Percentiles rank a stretch among this genome's conserved stretches.
phyloP scores from a whole-genome alignment of 2,329 filamentous ascomycete genomes.

The Fusarium caatingaense region DNA sequence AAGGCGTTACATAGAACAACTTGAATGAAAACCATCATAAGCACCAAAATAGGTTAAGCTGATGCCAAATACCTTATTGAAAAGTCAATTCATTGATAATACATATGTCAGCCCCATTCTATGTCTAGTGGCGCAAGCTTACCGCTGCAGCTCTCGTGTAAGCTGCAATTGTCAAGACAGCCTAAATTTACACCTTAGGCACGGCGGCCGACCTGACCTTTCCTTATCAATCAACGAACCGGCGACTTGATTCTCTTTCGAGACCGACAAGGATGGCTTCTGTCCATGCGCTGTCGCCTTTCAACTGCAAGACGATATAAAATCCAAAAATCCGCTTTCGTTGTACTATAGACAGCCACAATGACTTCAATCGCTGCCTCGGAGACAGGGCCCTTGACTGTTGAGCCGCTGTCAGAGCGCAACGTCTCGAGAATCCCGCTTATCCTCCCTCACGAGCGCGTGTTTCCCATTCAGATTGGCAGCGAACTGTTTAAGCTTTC shows the following conservation, averaged over 20 bases:
- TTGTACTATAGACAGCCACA: neutral
- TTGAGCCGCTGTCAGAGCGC: conserved; percentile 47
- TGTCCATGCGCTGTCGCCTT: conserved; percentile 19
- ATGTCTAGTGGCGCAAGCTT: conserved; percentile 36
- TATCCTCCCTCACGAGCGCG: conserved; percentile 75
- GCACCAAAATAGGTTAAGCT: neutral
- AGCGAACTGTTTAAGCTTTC: conserved; percentile 78
- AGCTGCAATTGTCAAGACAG: conserved; percentile 1
- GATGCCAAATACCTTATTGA: neutral
- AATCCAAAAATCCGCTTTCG: neutral
- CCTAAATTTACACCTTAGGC: conserved; percentile 25
- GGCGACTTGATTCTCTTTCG: conserved; percentile 10
- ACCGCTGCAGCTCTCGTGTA: conserved; percentile 25
- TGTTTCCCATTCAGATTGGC: conserved; percentile 81
- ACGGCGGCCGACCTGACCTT: conserved; percentile 2
- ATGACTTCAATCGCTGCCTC: conserved; percentile 46
- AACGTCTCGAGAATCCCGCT: conserved; percentile 62
- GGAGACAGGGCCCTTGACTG: conserved; percentile 40
- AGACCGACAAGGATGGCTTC: conserved; percentile 29
- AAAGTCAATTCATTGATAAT: conserved; percentile 17
- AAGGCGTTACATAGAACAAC: conserved; percentile 7
- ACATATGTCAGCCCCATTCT: conserved; percentile 23
- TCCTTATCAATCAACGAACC: conserved; percentile 1
- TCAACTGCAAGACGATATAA: conserved; percentile 5
- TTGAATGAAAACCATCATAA: conserved; percentile 11